Base-by-base conservation (phyloP, 495 filamentous ascomycete species). In the Venustampulla echinocandica region DNA sequence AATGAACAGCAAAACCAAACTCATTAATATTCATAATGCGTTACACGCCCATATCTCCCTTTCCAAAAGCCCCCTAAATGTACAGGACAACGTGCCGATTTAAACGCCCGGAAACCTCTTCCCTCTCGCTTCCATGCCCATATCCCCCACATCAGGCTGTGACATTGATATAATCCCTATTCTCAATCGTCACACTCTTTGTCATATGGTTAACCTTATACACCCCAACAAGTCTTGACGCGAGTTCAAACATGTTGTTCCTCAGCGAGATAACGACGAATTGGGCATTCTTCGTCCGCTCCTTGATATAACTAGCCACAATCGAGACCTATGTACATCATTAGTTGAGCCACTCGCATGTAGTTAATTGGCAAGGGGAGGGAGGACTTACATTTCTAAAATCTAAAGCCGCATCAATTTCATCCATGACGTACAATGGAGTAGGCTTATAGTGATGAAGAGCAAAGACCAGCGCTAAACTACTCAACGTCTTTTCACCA, bases 161-260 rank as follows among this genome's bases (percentile, higher is more conserved):
- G 7, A 52, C 55, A 17, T 61, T 69, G 47, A 90, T 83, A 54
- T 90, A 95, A 59, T 95, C 86, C 48, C 71, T 74, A 64, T 95
- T 95, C 62, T 95, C 87, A 36, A 95, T 88, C n/a, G 88, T 92
- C 2, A 95, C 87, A 59, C 84, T 90, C 79, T 94, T 95, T 33
- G 88, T 95, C 92, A 97, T 98, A 66, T 98, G 92, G 66, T 96
- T 97, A 61, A 98, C 92, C 69, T 98, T 98, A 66, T 98, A 98
- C 37, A 98, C 90, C 38, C 92, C 92, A 4, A 98, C 87, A 28
- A 98, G 74, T 40, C 92, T 74, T 35, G 89, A 79, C 14, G 92
- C 93, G 44, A 98, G 80, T 71, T 98, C 92, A 67, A 98, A 98
- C 92, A 98, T 98, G 69, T 98, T 98, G 68, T 98, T 98, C 58